Evolutionary conservation across 139 green algal species (phyloP).

Genomic region (Eudorina sp.): DNA sequence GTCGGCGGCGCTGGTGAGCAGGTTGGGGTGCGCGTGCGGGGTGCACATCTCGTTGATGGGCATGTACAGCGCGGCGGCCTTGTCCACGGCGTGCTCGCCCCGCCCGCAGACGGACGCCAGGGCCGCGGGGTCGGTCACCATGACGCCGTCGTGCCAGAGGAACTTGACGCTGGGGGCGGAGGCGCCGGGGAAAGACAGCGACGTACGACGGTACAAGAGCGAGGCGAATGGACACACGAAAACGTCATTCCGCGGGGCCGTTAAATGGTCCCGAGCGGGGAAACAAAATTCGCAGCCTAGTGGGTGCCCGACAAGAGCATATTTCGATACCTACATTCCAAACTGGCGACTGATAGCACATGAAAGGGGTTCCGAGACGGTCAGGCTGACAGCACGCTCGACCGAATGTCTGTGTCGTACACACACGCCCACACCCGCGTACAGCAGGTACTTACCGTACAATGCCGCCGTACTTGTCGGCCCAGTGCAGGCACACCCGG

Average conservation of each 20-base stretch:
- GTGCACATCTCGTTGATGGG: conserved; percentile 65
- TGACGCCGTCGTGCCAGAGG: conserved; percentile 58
- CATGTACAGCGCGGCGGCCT: conserved; percentile 49
- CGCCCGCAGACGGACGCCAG: conserved; percentile 63
- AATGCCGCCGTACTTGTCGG: conserved; percentile 66
- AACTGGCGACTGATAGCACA: no score
- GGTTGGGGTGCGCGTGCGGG: conserved; percentile 60
- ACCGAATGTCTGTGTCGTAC: no score
- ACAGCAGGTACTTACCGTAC: conserved; percentile 35
- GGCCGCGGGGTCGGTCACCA: conserved; percentile 61
- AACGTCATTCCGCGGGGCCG: no score
- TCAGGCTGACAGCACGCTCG: no score
- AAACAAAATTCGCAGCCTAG: no score
- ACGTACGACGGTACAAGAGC: neutral
- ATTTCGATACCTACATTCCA: no score
- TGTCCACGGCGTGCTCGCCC: conserved; percentile 65
- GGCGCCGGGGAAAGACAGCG: neutral
- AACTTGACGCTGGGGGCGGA: conserved; percentile 51
- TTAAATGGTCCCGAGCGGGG: no score
- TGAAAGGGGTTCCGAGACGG: no score
- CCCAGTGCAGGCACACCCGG: conserved; percentile 60
- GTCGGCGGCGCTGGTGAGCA: conserved; percentile 68
- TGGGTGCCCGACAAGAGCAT: no score
- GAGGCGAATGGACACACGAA: no score
- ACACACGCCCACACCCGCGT: no score